Evolutionary conservation across 2,329 filamentous ascomycete species (phyloP).

Genomic region (Colletotrichum sp.): DNA sequence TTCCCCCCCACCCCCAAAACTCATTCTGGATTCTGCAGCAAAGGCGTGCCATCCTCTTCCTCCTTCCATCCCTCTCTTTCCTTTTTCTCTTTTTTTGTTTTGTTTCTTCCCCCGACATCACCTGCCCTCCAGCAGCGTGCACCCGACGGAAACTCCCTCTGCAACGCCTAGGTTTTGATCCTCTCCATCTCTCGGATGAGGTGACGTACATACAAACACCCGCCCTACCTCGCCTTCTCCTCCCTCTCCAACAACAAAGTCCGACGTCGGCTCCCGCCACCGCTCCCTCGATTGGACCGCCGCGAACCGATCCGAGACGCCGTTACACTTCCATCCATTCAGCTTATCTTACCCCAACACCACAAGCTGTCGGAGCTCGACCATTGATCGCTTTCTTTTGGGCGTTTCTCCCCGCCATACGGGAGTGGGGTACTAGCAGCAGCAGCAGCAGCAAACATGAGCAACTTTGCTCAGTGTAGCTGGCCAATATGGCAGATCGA

Average conservation of each 20-base stretch:
- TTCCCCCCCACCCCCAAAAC: conserved; percentile 1
- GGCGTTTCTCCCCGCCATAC: conserved; percentile 8
- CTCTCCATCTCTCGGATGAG: not conserved
- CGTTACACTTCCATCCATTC: not conserved
- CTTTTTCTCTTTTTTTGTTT: not conserved
- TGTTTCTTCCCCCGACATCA: not conserved
- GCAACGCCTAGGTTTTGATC: not conserved
- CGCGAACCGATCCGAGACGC: conserved; percentile 13
- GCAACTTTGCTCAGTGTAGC: conserved; percentile 56
- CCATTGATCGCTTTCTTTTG: conserved; percentile 13
- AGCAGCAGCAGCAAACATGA: conserved; percentile 37
- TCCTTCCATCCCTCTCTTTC: not conserved
- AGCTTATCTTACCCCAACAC: conserved; percentile 7
- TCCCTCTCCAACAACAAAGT: not conserved
- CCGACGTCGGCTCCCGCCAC: conserved; percentile 5
- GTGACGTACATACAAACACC: not conserved
- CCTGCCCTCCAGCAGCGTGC: not conserved
- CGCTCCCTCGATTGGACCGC: not conserved
- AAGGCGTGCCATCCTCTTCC: not conserved
- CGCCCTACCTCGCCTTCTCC: not conserved
- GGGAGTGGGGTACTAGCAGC: conserved; percentile 21
- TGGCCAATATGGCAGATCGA: conserved; percentile 68
- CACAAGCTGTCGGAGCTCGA: not conserved
- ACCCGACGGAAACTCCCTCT: not conserved
- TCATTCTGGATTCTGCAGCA: conserved; percentile 3